Conservation (phyloP, 2,329 filamentous ascomycete species). For the Fusarium domesticum region DNA sequence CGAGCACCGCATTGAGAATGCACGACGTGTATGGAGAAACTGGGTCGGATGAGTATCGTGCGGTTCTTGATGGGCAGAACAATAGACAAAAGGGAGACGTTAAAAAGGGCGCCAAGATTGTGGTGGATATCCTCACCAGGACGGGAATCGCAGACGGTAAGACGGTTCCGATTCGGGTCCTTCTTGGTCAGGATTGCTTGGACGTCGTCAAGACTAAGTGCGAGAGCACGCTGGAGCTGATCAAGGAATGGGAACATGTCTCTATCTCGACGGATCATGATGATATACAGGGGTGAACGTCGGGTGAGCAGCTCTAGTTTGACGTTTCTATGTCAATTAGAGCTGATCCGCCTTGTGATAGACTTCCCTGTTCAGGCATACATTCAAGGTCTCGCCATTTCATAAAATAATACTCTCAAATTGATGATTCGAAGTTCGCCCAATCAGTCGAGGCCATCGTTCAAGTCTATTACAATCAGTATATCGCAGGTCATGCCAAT, state of each 20-base stretch:
- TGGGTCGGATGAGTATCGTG: slow-evolving; percentile 5
- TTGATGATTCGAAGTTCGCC: neutral
- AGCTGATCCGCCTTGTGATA: too few relatives aligned
- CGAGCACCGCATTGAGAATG: slow-evolving; percentile 7
- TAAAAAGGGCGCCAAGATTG: slow-evolving; percentile 23
- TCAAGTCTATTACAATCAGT: slow-evolving; percentile 29
- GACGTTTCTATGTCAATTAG: too few relatives aligned
- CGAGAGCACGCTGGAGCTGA: slow-evolving; percentile 39
- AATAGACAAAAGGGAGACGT: slow-evolving; percentile 8
- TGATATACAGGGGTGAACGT: slow-evolving; percentile 1
- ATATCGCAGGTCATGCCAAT: slow-evolving; percentile 15
- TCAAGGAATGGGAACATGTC: slow-evolving; percentile 47
- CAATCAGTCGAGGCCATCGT: slow-evolving; percentile 18
- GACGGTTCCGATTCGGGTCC: slow-evolving; percentile 49
- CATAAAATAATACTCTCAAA: neutral
- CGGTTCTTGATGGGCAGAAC: slow-evolving; percentile 3
- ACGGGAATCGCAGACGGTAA: slow-evolving; percentile 46
- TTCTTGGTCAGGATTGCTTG: slow-evolving; percentile 50
- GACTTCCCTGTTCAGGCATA: too few relatives aligned
- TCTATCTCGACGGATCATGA: slow-evolving; percentile 23
- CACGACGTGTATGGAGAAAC: slow-evolving; percentile 6
- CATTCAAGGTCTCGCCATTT: too few relatives aligned
- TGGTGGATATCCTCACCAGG: slow-evolving; percentile 54
- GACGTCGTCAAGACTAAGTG: slow-evolving; percentile 42
- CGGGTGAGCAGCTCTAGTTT: too few relatives aligned